Evolutionary conservation across 2,329 filamentous ascomycete species (phyloP).

Genomic region (Botrytis paeoniae): DNA sequence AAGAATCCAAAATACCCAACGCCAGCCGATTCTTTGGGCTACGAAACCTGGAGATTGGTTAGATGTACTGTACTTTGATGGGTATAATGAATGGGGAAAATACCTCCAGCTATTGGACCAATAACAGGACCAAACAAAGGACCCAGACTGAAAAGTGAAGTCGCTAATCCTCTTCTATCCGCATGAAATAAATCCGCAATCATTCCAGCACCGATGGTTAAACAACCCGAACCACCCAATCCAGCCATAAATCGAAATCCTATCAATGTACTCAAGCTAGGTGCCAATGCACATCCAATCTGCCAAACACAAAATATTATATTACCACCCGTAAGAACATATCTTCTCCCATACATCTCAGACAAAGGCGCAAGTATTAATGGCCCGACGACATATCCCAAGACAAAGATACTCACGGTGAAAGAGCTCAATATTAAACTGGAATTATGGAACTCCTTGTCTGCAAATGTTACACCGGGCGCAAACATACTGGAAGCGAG

Average conservation of each 20-base stretch:
- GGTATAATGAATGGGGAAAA: background rate
- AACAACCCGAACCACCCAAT: slow-evolving; percentile 48
- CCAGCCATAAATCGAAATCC: slow-evolving; percentile 61
- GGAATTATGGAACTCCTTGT: slow-evolving; percentile 54
- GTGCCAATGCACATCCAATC: slow-evolving; percentile 52
- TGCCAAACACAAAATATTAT: slow-evolving; percentile 53
- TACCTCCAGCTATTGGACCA: slow-evolving; percentile 37
- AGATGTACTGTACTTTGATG: background rate
- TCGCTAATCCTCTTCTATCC: slow-evolving; percentile 26
- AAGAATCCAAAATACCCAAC: slow-evolving; percentile 31
- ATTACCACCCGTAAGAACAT: slow-evolving; percentile 43
- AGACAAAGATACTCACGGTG: slow-evolving; percentile 48
- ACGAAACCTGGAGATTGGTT: slow-evolving; percentile 34
- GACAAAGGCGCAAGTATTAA: slow-evolving; percentile 48
- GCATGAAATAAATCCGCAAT: slow-evolving; percentile 27
- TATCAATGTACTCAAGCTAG: slow-evolving; percentile 48
- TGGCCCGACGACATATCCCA: slow-evolving; percentile 31
- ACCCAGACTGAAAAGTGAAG: slow-evolving; percentile 27
- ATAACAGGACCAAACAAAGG: slow-evolving; percentile 38
- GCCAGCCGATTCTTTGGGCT: slow-evolving; percentile 39
- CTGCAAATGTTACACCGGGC: slow-evolving; percentile 60
- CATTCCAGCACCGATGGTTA: slow-evolving; percentile 32
- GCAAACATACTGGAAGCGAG: slow-evolving; percentile 58
- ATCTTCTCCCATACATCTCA: slow-evolving; percentile 54
- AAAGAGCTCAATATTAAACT: slow-evolving; percentile 50